Percentiles rank a stretch among this genome's conserved stretches.
Evolutionary conservation across 192 early-diverging fungal genomes (phyloP).

Genomic region (Gonapodya prolifera): DNA sequence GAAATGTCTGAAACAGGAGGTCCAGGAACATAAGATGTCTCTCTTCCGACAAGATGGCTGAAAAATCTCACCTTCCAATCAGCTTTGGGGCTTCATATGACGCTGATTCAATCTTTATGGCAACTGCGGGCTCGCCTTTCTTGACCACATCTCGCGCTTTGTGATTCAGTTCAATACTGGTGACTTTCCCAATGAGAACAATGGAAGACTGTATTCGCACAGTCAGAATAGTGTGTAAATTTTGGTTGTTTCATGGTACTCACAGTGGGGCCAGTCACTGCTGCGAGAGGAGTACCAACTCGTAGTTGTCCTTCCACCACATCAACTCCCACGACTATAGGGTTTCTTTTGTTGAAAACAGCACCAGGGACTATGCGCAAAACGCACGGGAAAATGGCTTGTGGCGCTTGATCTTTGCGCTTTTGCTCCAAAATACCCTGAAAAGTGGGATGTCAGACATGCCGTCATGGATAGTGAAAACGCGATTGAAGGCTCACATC

Average conservation of each 20-base stretch:
- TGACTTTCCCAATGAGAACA: slow-evolving; percentile 72
- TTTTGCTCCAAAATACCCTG: slow-evolving; percentile 68
- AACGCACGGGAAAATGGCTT: slow-evolving; percentile 94
- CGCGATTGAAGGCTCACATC: not conserved
- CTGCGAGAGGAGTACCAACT: slow-evolving; percentile 84
- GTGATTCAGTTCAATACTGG: slow-evolving; percentile 85
- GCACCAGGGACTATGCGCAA: slow-evolving; percentile 76
- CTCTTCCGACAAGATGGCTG: not conserved
- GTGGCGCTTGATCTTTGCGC: slow-evolving; percentile 71
- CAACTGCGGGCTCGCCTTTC: slow-evolving; percentile 72
- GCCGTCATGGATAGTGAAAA: not conserved
- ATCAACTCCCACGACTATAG: slow-evolving; percentile 91
- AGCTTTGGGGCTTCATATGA: slow-evolving; percentile 75
- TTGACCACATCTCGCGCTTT: slow-evolving; percentile 69
- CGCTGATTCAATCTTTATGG: slow-evolving; percentile 81
- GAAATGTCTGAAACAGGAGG: slow-evolving; percentile 46
- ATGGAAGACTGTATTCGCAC: slow-evolving; percentile 41
- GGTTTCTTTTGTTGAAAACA: slow-evolving; percentile 89
- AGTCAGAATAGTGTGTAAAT: too few species aligned
- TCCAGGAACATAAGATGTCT: not conserved
- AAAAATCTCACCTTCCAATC: slow-evolving; percentile 51
- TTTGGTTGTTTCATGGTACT: slow-evolving; percentile 20
- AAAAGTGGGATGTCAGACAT: slow-evolving; percentile 11
- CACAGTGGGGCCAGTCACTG: slow-evolving; percentile 56
- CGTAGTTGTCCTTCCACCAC: slow-evolving; percentile 83